Conservation (phyloP, 441 rosid genomes). For the Brassica balearica region DNA sequence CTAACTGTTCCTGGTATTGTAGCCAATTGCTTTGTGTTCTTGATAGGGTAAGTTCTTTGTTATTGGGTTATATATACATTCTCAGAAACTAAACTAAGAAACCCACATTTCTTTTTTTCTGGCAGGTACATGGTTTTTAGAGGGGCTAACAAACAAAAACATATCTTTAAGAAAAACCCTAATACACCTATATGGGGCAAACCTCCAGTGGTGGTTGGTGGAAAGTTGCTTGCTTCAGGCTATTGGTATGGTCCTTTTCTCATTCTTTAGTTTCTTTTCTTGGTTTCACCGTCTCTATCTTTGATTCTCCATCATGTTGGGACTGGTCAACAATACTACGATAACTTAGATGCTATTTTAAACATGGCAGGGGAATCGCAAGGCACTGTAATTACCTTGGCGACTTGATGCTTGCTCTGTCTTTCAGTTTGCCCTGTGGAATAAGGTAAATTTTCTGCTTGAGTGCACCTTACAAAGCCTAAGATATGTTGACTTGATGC, state of each 20-base stretch:
- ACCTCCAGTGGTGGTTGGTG: slow-evolving; percentile 81
- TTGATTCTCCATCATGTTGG: slow-evolving; percentile 4
- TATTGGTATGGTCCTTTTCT: slow-evolving; percentile 60
- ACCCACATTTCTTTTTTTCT: neutral
- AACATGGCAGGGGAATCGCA: slow-evolving; percentile 77
- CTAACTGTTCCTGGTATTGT: slow-evolving; percentile 60
- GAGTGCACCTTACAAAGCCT: slow-evolving; percentile 9
- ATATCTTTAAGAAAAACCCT: slow-evolving; percentile 83
- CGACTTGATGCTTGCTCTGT: slow-evolving; percentile 81
- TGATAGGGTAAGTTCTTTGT: slow-evolving; percentile 67
- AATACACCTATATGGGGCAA: slow-evolving; percentile 81
- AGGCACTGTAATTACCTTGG: slow-evolving; percentile 97
- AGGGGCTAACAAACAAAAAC: slow-evolving; percentile 95
- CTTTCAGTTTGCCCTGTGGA: slow-evolving; percentile 92
- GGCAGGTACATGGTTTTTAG: slow-evolving; percentile 79
- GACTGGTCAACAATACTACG: neutral
- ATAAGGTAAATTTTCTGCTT: slow-evolving; percentile 57
- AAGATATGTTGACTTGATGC: no score
- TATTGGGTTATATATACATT: neutral
- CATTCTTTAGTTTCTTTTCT: slow-evolving; percentile 4
- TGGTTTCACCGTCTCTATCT: slow-evolving; percentile 1
- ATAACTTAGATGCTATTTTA: neutral
- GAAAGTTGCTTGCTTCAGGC: slow-evolving; percentile 93
- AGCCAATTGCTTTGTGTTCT: slow-evolving; percentile 68
- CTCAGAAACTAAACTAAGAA: slow-evolving; percentile 14